Evolutionary conservation across 192 early-diverging fungal genomes (phyloP).

Genomic region (Coemansia sp.): DNA sequence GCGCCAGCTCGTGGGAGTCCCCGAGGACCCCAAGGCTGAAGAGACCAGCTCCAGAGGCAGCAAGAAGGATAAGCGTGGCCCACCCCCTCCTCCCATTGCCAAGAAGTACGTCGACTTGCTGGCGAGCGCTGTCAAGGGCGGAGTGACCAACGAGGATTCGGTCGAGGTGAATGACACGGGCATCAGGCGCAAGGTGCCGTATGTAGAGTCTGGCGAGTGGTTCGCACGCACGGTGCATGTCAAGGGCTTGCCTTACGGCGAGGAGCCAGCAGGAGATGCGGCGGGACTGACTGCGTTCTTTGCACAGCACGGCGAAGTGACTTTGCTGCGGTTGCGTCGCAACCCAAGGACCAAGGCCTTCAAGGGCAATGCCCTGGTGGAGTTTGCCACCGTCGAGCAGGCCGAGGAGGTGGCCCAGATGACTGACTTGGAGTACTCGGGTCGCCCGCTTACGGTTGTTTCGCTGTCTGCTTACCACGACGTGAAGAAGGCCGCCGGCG

Average conservation of each 20-base stretch:
- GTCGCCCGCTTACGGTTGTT: conserved; percentile 21
- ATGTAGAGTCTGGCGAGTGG: conserved; percentile 37
- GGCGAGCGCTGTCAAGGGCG: conserved; percentile 16
- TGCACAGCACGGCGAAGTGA: conserved; percentile 14
- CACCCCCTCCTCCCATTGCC: conserved; percentile 10
- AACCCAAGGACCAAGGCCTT: conserved; percentile 50
- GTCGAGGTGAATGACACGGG: conserved; percentile 48
- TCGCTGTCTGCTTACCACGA: conserved; percentile 48
- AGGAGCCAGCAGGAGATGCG: conserved; percentile 20
- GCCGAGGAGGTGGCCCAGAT: conserved; percentile 28
- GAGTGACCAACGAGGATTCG: conserved; percentile 12
- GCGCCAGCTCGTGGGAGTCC: conserved; percentile 42
- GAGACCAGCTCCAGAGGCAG: not conserved
- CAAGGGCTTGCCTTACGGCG: conserved; percentile 46
- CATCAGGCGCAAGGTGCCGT: conserved; percentile 32
- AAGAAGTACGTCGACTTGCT: conserved; percentile 19
- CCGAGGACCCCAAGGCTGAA: not conserved
- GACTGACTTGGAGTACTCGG: conserved; percentile 23
- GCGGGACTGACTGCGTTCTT: conserved; percentile 41
- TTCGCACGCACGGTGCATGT: conserved; percentile 44
- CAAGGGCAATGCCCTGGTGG: conserved; percentile 50
- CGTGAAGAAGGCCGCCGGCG: conserved; percentile 38
- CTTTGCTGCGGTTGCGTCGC: conserved; percentile 43
- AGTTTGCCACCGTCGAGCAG: conserved; percentile 32
- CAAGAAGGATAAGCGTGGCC: not conserved